Evolutionary conservation across 2,329 filamentous ascomycete species (phyloP), one percentile per base, ranked within the genome.

Genomic region (Alternaria ventricosa): DNA sequence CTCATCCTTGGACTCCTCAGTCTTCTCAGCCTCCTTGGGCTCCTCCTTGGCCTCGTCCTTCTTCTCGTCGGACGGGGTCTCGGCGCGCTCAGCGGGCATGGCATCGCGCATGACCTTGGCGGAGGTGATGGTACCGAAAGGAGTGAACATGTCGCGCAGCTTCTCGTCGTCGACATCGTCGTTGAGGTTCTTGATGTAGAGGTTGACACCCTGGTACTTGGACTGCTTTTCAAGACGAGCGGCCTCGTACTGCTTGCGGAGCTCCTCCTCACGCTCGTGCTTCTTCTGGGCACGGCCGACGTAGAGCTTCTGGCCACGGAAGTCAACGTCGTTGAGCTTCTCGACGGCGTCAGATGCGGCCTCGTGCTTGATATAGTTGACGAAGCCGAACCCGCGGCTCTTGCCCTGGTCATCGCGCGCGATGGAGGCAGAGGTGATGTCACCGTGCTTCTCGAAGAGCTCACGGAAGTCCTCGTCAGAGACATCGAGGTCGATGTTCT

Each of bases 211-310:
- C 85, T 97, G 94, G 85, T 99, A 99, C 87, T 99, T 99, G 86
- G 89, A 96, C 82, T 94, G 94, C 88, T 99, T 99, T 88, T 99
- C 96, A 76, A 96, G 87, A 77, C 96, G 95, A 76, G 94, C 94
- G 78, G 95, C 95, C 84, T 99, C 96, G 83, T 99, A 98, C 79
- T 97, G 97, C 87, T 93, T 97, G 85, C 96, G 94, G 66, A 99
- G 90, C 85, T 99, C 96, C 86, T 99, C 96, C 87, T 99, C 96
- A 78, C 96, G 96, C 87, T 99, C 96, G 82, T 98, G 96, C 88
- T 99, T 99, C 92, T 99, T 99, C 87, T 98, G 96, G 62, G 96
- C 96, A 81, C 96, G 94, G 74, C 96, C 96, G 73, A 99, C 96
- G 80, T 99, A 99, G 65, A 99, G 89, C 80, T 96, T 96, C 86